Base-by-base conservation (phyloP, 2,329 filamentous ascomycete genomes). In the Calonectria crousiana region DNA sequence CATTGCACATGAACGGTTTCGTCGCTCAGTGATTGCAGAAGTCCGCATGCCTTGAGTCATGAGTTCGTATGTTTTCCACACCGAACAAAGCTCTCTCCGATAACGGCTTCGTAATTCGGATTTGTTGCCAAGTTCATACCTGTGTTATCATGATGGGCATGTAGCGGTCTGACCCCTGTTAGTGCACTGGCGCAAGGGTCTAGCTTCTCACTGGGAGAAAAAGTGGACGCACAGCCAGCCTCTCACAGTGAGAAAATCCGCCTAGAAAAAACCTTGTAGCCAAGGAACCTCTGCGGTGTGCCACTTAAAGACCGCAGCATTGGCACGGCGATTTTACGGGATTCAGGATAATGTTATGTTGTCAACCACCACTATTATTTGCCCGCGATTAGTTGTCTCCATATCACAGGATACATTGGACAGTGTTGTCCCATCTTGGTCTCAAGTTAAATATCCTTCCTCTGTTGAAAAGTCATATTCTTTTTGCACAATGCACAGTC, bases 151-250 rank as follows among this genome's bases (percentile, higher is more conserved):
- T 38, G 14, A n/a, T 36, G 53, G 38, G 18, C 20, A 14, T 36
- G 32, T n/a, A 36, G 53, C 13, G 32, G 11, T 36, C 34, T 34
- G n/a, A 58, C 23, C 53, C 53, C 32, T 36, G 53, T 58, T 38
- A 38, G 53, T n/a, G 53, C n/a, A 20, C 18, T 8, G 2, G 13
- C 14, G n/a, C 53, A 34, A 58, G 53, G 53, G 53, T 38, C 53
- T 58, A 58, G 53, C 53, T 26, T 58, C 53, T 58, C 53, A 58
- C 53, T 8, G 53, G 32, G 53, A 58, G 20, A 36, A 58, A 58
- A 58, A 26, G n/a, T 34, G 18, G 30, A 10, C 3, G 20, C 53
- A 23, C 2, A 11, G 13, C 6, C 20, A 20, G 13, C 6, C 20
- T 58, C 53, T 58, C 53, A 58, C 53, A 9, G 53, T 58, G 53